phyloP scores from a whole-genome alignment of 2,329 filamentous ascomycete genomes.

The Phyllosticta citribraziliensis region DNA sequence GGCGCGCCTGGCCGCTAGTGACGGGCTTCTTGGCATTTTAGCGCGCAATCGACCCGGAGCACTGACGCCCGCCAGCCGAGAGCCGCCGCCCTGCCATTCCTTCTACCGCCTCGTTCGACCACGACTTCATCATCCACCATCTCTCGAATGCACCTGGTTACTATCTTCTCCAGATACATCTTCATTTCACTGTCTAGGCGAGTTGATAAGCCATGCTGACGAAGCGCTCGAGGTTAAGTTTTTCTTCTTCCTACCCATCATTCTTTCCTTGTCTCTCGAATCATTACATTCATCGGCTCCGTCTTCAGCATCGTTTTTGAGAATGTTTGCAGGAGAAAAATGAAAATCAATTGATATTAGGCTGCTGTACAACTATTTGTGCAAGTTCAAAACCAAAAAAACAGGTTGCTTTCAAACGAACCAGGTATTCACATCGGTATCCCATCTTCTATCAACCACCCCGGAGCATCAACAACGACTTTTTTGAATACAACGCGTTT shows the following conservation, averaged over 20 bases:
- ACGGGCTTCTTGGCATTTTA: background rate
- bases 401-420: background rate
- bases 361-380: background rate
- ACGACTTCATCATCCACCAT: no score
- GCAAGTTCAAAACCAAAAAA: background rate
- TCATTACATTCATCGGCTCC: background rate
- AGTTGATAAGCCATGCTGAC: no score
- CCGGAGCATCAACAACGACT: background rate
- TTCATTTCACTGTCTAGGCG: no score
- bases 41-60: no score
- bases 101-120: no score
- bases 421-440: background rate
- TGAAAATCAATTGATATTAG: background rate
- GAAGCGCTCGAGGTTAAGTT: no score
- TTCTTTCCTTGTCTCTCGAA: background rate
- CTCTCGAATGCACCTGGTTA: no score
- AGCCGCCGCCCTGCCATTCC: no score
- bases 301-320: background rate
- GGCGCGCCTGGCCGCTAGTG: conserved; percentile 3
- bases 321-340: background rate
- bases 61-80: no score
- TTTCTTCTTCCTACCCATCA: background rate
- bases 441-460: background rate
- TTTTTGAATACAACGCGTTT: background rate
- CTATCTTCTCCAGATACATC: no score